Base-by-base conservation (phyloP, 495 filamentous ascomycete genomes). In the Diplogelasinospora grovesii region DNA sequence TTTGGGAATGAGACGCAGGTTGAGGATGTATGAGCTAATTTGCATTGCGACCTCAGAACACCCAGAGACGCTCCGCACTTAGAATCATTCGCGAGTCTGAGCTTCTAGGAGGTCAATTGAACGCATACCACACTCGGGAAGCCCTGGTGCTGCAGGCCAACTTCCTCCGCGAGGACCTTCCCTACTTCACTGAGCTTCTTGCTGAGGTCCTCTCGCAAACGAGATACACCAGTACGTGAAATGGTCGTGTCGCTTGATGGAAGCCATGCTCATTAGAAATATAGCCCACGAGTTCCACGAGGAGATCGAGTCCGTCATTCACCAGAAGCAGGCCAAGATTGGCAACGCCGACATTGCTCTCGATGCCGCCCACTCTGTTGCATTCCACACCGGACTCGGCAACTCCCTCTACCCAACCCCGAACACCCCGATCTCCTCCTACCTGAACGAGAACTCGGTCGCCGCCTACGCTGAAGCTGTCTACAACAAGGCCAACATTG, bases 121-220 rank as follows among this genome's bases (percentile, higher is more conserved):
- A 68, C 51, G 70, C 92, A 37, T 82, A 83, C 66, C 86, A 95
- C 70, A 85, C 89, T 50, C 81, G 89, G 56, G 92, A 99, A 69
- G 89, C 89, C 52, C 66, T 99, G 43, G 78, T 97, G 50, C 68
- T 97, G 53, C 78, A 85, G 62, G 84, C 92, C 59, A 95, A 86
- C 65, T 97, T 97, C 75, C 77, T 99, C 41, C 77, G 88, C 59
- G 81, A 89, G 57, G 88, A 99, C 51, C 79, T 99, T 45, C 89
- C 92, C 48, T 99, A 97, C 78, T 99, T 95, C 67, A 78, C 87
- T 59, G 92, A 99, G 73, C 73, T 96, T 49, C 77, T 99, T 51
- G 88, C 81, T 39, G 92, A 99, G 69, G 85, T 96, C 59, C 73
- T 92, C 47, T 78, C 82, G 39, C 70, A 85, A 64, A 90, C 93